phyloP scores from a whole-genome alignment of 164 flowering plant genomes.

The grape (Vitis vinifera) region ASM3070453v1 NC_081817.1:1949001-1949500 shows the following conservation, averaged over 20 bases:
- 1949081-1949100: no score
- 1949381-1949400: slow-evolving; percentile 91
- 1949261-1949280: neutral
- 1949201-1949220: neutral
- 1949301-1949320: neutral
- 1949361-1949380: slow-evolving; percentile 64
- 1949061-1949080: no score
- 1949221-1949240: neutral
- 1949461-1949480: slow-evolving; percentile 67
- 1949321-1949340: neutral
- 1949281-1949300: neutral
- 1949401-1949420: slow-evolving; percentile 94
- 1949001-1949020: neutral
- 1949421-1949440: slow-evolving; percentile 90
- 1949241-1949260: no score
- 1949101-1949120: no score
- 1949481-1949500: slow-evolving; percentile 76
- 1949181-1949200: neutral
- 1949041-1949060: no score
- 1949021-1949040: no score
- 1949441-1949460: slow-evolving; percentile 64
- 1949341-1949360: slow-evolving; percentile 51
- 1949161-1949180: neutral
- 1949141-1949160: no score
- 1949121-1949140: no score